Conservation (phyloP, 345 rosid species). For the Noccaea bulbosa region DNA sequence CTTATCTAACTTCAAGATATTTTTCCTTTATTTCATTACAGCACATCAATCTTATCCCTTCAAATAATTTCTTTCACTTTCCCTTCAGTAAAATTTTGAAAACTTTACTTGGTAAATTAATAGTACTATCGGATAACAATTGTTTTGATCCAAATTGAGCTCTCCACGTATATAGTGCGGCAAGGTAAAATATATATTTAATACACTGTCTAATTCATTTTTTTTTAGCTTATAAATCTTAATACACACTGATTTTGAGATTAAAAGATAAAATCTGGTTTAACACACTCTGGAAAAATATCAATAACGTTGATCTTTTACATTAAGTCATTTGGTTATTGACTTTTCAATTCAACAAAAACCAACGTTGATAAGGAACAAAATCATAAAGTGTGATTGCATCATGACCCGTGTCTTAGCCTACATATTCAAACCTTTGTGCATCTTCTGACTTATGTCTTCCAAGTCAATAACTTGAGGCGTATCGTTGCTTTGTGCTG, state of each 20-base stretch:
- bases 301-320: slow-evolving; percentile 19
- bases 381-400: background rate
- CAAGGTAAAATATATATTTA: too few relatives aligned
- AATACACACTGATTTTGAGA: background rate
- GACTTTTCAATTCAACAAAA: slow-evolving; percentile 21
- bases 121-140: too few relatives aligned
- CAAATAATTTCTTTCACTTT: background rate
- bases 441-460: slow-evolving; percentile 58
- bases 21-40: background rate
- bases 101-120: too few relatives aligned
- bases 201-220: too few relatives aligned
- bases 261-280: background rate
- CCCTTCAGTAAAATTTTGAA: too few relatives aligned
- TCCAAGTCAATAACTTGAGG: slow-evolving; percentile 63
- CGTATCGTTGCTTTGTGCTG: slow-evolving; percentile 40
- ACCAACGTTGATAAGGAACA: background rate
- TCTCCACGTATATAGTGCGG: too few relatives aligned
- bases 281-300: background rate
- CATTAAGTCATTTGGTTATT: slow-evolving; percentile 37
- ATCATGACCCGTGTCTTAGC: slow-evolving; percentile 1
- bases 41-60: background rate
- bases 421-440: slow-evolving; percentile 60
- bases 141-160: too few relatives aligned
- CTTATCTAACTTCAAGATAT: background rate
- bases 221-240: too few relatives aligned